Evolutionary conservation across 345 rosid genomes (phyloP).

Genomic region (Nasturtium officinale): DNA sequence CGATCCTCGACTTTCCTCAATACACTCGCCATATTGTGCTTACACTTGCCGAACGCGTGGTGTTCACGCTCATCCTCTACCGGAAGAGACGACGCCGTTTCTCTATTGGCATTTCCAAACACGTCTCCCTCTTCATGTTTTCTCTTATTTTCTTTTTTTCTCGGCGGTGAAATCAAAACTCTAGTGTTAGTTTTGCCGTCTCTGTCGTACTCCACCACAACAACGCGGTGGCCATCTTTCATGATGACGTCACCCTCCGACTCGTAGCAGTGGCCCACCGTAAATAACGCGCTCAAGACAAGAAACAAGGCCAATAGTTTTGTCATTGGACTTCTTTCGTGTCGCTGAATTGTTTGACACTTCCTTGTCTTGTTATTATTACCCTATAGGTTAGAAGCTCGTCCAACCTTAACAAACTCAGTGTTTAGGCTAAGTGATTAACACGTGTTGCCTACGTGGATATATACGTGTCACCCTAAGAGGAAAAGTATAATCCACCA

Average conservation of each 20-base stretch:
- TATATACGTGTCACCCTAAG: constrained; percentile 18
- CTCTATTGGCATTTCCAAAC: constrained; percentile 26
- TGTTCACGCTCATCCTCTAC: neutral
- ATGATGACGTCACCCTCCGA: constrained; percentile 23
- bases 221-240: constrained; percentile 33
- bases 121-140: neutral
- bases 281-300: constrained; percentile 1
- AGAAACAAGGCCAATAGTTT: constrained; percentile 29
- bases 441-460: constrained; percentile 29
- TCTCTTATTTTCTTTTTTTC: neutral
- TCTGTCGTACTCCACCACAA: constrained; percentile 64
- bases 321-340: constrained; percentile 13
- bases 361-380: neutral
- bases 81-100: constrained; percentile 36
- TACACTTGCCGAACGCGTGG: constrained; percentile 47
- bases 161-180: constrained; percentile 55
- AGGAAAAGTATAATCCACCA: neutral
- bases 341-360: constrained; percentile 21
- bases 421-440: neutral
- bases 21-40: constrained; percentile 45
- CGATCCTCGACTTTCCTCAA: constrained; percentile 47
- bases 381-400: neutral
- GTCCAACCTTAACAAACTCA: neutral
- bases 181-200: constrained; percentile 59
- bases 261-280: neutral